These are phyloP conservation scores for Serendipita sp. DNA, from an alignment of 768 basidiomycete genomes.

Conservation along the genomic window DNA sequence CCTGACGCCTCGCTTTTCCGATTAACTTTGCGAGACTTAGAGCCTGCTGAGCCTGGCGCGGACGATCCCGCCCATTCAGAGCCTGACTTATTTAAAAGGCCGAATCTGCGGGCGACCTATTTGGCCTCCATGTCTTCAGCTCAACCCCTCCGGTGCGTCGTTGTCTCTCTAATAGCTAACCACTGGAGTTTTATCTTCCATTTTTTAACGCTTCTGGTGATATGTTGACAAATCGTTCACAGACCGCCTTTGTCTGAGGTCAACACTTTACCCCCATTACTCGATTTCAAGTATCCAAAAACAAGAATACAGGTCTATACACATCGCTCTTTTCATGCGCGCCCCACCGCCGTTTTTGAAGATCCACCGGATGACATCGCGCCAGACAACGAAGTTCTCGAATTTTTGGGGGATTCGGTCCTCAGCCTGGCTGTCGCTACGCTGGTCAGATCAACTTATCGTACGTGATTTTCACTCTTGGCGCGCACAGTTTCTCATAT, in stretches of 20 bases:
- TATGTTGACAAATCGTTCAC: too few relatives aligned
- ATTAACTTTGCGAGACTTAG: not conserved
- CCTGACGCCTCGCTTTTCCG: too few relatives aligned
- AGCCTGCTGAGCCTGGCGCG: not conserved
- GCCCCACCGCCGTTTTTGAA: conserved; percentile 63
- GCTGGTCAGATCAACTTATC: conserved; percentile 47
- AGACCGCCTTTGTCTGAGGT: not conserved
- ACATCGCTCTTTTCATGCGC: conserved; percentile 52
- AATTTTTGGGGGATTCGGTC: conserved; percentile 65
- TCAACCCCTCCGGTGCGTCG: not conserved
- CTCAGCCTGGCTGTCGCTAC: conserved; percentile 50
- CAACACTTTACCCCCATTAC: conserved; percentile 37
- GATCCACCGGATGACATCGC: conserved; percentile 54
- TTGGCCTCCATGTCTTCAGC: not conserved
- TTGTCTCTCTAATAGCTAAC: not conserved
- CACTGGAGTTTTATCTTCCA: too few relatives aligned
- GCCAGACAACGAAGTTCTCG: conserved; percentile 72
- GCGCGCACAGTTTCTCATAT: not conserved
- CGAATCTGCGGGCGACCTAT: not conserved
- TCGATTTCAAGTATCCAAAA: conserved; percentile 31
- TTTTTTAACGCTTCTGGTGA: too few relatives aligned
- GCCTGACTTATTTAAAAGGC: not conserved
- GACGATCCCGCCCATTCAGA: not conserved
- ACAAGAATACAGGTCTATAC: conserved; percentile 51
- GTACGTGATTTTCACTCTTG: not conserved